Evolutionary conservation across 208 protist species (phyloP).

Genomic region (Leishmania arabica): DNA sequence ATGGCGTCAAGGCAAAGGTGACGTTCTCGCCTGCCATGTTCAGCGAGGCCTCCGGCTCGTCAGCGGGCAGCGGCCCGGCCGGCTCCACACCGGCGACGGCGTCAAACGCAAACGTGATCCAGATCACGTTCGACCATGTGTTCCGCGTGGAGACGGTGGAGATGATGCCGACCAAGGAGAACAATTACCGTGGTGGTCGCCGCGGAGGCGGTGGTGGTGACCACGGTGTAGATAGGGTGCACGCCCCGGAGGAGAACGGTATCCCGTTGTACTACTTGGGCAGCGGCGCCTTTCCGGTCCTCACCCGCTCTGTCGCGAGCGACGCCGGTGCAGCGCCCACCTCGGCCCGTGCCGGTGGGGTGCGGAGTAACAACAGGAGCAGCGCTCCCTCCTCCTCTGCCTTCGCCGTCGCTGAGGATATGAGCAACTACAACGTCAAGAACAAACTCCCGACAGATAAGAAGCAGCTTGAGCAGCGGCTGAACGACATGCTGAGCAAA

Average conservation of each 20-base stretch:
- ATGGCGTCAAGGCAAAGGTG: slow-evolving; percentile 53
- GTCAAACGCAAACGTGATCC: slow-evolving; percentile 65
- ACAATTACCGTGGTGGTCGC: slow-evolving; percentile 25
- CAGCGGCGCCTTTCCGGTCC: slow-evolving; percentile 7
- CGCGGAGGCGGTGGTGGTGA: slow-evolving; percentile 12
- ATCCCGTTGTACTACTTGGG: slow-evolving; percentile 54
- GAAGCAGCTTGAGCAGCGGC: slow-evolving; percentile 35
- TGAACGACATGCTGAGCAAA: slow-evolving; percentile 48
- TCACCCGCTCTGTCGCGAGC: slow-evolving; percentile 6
- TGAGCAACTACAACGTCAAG: slow-evolving; percentile 35
- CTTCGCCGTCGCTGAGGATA: slow-evolving; percentile 43
- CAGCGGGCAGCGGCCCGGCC: slow-evolving; percentile 9
- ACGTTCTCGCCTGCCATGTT: slow-evolving; percentile 25
- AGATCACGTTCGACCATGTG: slow-evolving; percentile 84
- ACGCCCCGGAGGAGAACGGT: slow-evolving; percentile 40
- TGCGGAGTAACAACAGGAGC: neutral
- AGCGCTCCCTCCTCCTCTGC: neutral
- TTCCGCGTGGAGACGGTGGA: slow-evolving; percentile 57
- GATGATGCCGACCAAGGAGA: slow-evolving; percentile 45
- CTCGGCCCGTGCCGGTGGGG: slow-evolving; percentile 14
- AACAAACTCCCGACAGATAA: slow-evolving; percentile 41
- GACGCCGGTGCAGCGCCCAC: neutral
- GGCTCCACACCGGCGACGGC: slow-evolving; percentile 39
- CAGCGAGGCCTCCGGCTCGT: slow-evolving; percentile 10
- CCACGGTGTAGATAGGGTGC: slow-evolving; percentile 16